phyloP scores from a whole-genome alignment of 202 grass and related monocot species.

The Schoenoplectus tabernaemontani region DNA sequence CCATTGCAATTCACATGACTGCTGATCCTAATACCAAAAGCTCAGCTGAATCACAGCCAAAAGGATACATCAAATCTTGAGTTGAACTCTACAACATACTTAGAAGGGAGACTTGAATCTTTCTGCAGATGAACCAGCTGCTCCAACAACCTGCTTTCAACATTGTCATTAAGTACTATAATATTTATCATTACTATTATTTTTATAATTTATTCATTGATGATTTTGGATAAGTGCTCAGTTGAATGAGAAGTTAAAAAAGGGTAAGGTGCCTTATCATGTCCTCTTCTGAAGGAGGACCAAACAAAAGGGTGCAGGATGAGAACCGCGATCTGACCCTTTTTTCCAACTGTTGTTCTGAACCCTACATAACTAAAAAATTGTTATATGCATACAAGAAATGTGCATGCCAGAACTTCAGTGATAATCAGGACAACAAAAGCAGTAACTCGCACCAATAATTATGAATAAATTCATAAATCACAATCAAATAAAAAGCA shows the following conservation, averaged over 20 bases:
- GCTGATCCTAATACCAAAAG: background rate
- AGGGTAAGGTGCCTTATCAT: conserved; percentile 36
- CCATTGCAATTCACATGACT: conserved; percentile 3
- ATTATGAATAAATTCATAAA: background rate
- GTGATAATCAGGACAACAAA: background rate
- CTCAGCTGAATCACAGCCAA: background rate
- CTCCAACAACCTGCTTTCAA: conserved; percentile 58
- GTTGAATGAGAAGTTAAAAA: background rate
- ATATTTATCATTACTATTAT: background rate
- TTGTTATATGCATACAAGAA: conserved; percentile 1
- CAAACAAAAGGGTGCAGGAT: conserved; percentile 76
- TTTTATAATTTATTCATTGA: background rate
- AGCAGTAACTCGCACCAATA: background rate
- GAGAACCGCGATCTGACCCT: conserved; percentile 90
- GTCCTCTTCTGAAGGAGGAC: conserved; percentile 61
- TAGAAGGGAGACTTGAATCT: conserved; percentile 37
- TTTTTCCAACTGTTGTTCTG: conserved; percentile 91
- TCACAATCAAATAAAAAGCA: background rate
- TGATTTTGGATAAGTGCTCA: conserved; percentile 11
- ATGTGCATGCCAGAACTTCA: background rate
- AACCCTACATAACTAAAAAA: conserved; percentile 44
- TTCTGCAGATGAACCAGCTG: conserved; percentile 49
- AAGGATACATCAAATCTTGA: conserved; percentile 69
- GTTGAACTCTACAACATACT: conserved; percentile 62
- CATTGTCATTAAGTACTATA: conserved; percentile 17